Conservation (phyloP, 2,329 filamentous ascomycete genomes). For the Hysterium pulicare region DNA sequence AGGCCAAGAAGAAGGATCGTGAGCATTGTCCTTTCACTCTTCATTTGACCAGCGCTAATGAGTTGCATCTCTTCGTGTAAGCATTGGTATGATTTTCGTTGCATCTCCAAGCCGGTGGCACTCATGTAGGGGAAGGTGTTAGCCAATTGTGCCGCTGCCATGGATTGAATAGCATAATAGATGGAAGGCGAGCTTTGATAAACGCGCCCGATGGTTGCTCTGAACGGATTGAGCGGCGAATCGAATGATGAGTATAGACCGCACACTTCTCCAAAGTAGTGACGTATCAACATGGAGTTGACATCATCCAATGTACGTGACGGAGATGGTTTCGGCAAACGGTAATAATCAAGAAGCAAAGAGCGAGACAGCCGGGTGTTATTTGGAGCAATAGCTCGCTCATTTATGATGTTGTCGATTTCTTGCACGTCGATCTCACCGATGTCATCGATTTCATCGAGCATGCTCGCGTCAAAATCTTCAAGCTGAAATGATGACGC, state of each 20-base stretch:
- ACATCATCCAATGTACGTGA: conserved; percentile 42
- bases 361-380: conserved; percentile 30
- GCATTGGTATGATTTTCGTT: conserved; percentile 51
- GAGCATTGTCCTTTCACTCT: conserved; percentile 52
- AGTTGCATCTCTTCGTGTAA: conserved; percentile 49
- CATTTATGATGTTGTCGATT: conserved; percentile 7
- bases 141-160: conserved; percentile 60
- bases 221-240: conserved; percentile 59
- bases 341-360: conserved; percentile 39
- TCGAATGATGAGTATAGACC: conserved; percentile 63
- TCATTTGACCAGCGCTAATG: conserved; percentile 38
- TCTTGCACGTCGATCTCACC: conserved; percentile 18
- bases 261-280: conserved; percentile 63
- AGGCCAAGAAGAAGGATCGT: conserved; percentile 58
- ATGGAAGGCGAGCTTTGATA: conserved; percentile 59
- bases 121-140: conserved; percentile 56
- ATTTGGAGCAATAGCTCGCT: conserved; percentile 10
- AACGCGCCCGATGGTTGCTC: conserved; percentile 55
- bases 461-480: too few species aligned
- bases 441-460: conserved; percentile 16
- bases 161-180: conserved; percentile 61
- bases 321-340: conserved; percentile 32
- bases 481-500: too few species aligned
- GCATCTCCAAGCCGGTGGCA: conserved; percentile 49
- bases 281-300: conserved; percentile 57